phyloP scores from a whole-genome alignment of 2,329 filamentous ascomycete species.

The Colletotrichum chlorophyti region DNA sequence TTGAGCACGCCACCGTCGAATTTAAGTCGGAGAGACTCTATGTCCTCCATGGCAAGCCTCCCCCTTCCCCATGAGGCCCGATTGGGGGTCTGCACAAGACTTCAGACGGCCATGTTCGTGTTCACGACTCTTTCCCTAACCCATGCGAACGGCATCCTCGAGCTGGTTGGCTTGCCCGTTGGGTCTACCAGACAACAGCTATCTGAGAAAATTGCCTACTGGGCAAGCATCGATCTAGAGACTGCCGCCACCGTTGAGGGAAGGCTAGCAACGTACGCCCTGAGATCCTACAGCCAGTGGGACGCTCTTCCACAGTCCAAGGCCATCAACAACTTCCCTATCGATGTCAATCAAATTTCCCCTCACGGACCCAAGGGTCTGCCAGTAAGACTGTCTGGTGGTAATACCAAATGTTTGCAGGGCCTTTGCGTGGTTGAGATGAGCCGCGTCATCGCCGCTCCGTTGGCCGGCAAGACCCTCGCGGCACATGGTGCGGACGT shows the following conservation, averaged over 20 bases:
- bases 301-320: slow-evolving; percentile 53
- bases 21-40: slow-evolving; percentile 61
- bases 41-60: slow-evolving; percentile 44
- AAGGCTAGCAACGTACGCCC: slow-evolving; percentile 52
- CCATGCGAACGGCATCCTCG: slow-evolving; percentile 52
- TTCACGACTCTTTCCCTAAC: slow-evolving; percentile 61
- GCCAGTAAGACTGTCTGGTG: too few relatives aligned
- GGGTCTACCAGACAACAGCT: slow-evolving; percentile 46
- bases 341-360: slow-evolving; percentile 46
- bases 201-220: slow-evolving; percentile 41
- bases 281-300: slow-evolving; percentile 59
- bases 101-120: slow-evolving; percentile 57
- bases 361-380: slow-evolving; percentile 25
- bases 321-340: slow-evolving; percentile 52
- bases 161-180: slow-evolving; percentile 47
- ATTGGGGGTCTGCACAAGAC: slow-evolving; percentile 60
- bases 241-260: slow-evolving; percentile 44
- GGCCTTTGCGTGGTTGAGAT: slow-evolving; percentile 43
- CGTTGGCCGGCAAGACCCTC: slow-evolving; percentile 39
- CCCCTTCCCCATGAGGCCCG: slow-evolving; percentile 43
- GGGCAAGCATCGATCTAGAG: slow-evolving; percentile 57
- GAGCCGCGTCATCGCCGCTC: slow-evolving; percentile 43
- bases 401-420: too few relatives aligned
- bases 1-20: slow-evolving; percentile 55
- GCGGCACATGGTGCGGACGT: slow-evolving; percentile 42